A percentile compares a stretch with the other conserved stretches of the same genome.
phyloP scores from a whole-genome alignment of 192 early-diverging fungal species.

The Backusella australiensis region DNA sequence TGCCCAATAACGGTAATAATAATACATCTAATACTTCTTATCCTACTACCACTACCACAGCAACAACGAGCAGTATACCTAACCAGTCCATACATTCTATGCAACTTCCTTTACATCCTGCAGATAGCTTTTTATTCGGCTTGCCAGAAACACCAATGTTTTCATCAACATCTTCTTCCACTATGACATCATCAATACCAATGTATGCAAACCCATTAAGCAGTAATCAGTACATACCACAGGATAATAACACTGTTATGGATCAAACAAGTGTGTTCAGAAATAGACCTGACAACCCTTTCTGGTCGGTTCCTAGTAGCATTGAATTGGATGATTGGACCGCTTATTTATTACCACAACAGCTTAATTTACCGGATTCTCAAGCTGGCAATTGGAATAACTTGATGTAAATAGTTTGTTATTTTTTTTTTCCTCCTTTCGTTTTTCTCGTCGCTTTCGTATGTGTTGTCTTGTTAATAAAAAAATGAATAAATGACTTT shows the following conservation, averaged over 20 bases:
- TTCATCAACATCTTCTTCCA: not conserved
- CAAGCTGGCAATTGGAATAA: conserved; percentile 3
- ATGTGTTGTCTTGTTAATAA: not conserved
- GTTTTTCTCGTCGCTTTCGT: not conserved
- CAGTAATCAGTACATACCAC: not conserved
- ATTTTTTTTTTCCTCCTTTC: not conserved
- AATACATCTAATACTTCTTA: not conserved
- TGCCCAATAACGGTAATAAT: not conserved
- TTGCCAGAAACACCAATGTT: not conserved
- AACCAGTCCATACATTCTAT: not conserved
- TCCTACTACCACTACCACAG: not conserved
- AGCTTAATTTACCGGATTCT: conserved; percentile 6
- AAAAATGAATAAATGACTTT: not conserved
- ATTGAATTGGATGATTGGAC: conserved; percentile 37
- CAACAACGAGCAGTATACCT: conserved; percentile 1
- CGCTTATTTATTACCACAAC: conserved; percentile 27
- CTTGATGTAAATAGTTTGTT: conserved; percentile 4
- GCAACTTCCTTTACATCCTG: not conserved
- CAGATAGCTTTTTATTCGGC: conserved; percentile 2
- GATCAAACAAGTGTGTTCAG: conserved; percentile 16
- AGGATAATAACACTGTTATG: not conserved
- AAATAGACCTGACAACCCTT: conserved; percentile 35
- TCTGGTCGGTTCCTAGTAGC: conserved; percentile 37
- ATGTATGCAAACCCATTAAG: not conserved
- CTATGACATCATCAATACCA: not conserved